These are phyloP conservation scores for Delitschia confertaspora DNA, from an alignment of 495 filamentous ascomycete species.

Conservation along the genomic window DNA sequence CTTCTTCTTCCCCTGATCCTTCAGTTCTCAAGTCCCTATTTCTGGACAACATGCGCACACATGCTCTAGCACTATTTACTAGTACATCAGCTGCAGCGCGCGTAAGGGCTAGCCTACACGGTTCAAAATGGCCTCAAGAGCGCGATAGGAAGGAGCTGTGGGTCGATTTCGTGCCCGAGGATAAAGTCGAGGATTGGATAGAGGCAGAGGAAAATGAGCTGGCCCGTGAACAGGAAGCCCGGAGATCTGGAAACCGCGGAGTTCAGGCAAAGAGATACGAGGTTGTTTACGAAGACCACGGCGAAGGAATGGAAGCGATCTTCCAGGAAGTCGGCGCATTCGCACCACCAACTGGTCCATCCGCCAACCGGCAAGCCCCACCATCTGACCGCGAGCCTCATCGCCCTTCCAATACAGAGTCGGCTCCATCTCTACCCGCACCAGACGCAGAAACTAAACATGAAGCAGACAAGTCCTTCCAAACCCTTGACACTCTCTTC, in stretches of 20 bases:
- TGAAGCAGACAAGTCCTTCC: constrained; percentile 22
- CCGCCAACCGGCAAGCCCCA: constrained; percentile 13
- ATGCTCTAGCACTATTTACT: constrained; percentile 69
- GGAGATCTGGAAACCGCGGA: constrained; percentile 36
- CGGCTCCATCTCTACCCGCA: too few species aligned
- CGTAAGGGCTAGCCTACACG: constrained; percentile 69
- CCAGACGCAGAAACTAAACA: not conserved
- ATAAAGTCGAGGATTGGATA: constrained; percentile 67
- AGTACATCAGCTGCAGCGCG: constrained; percentile 62
- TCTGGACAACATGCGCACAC: constrained; percentile 76
- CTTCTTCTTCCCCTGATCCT: constrained; percentile 40
- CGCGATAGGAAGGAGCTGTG: constrained; percentile 73
- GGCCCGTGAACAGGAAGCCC: constrained; percentile 11
- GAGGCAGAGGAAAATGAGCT: constrained; percentile 50
- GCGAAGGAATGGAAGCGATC: constrained; percentile 42
- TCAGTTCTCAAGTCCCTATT: constrained; percentile 58
- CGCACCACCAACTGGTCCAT: constrained; percentile 1
- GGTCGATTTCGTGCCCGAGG: constrained; percentile 82
- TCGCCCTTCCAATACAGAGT: too few species aligned
- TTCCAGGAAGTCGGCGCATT: constrained; percentile 29
- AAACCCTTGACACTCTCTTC: constrained; percentile 56
- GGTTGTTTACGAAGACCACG: constrained; percentile 56
- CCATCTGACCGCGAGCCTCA: not conserved
- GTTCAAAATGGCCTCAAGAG: constrained; percentile 77
- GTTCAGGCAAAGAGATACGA: constrained; percentile 54